Evolutionary conservation across 2,329 filamentous ascomycete species (phyloP).

Genomic region (Stagonosporopsis tanaceti): DNA sequence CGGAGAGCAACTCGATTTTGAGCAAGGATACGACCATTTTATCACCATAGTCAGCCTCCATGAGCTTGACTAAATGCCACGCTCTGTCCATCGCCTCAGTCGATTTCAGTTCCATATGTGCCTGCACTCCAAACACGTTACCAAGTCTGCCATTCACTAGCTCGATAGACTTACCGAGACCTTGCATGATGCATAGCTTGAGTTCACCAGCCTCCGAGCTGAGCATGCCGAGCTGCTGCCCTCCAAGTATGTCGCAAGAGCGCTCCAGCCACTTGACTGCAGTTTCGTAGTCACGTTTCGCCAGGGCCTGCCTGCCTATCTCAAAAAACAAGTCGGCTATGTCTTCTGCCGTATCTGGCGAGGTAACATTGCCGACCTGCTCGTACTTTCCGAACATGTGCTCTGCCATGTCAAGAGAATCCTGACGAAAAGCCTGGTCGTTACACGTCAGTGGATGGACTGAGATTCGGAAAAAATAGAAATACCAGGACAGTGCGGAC

Average conservation of each 20-base stretch:
- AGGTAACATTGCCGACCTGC: constrained; percentile 50
- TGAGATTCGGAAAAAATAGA: neutral
- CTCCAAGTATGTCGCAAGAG: constrained; percentile 66
- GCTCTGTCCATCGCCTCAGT: constrained; percentile 61
- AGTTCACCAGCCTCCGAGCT: constrained; percentile 70
- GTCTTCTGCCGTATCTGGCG: constrained; percentile 64
- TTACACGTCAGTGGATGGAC: neutral
- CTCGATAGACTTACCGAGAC: constrained; percentile 42
- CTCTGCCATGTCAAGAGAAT: constrained; percentile 77
- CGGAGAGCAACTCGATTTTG: constrained; percentile 71
- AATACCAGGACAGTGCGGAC: constrained; percentile 72
- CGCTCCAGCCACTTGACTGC: constrained; percentile 78
- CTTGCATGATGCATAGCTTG: constrained; percentile 70
- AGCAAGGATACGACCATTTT: constrained; percentile 72
- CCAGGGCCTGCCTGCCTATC: constrained; percentile 70
- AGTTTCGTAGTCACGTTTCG: constrained; percentile 60
- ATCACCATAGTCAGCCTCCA: constrained; percentile 71
- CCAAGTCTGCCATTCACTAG: neutral
- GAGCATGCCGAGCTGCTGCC: constrained; percentile 63
- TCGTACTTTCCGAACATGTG: constrained; percentile 73
- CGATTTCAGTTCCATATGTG: constrained; percentile 59
- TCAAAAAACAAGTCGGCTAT: constrained; percentile 74
- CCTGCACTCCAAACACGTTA: constrained; percentile 58
- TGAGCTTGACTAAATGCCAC: constrained; percentile 63
- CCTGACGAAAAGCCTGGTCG: constrained; percentile 74